Evolutionary conservation across 495 filamentous ascomycete species (phyloP), one percentile per base, ranked within the genome.

Genomic region (Aspergillus nanangensis): DNA sequence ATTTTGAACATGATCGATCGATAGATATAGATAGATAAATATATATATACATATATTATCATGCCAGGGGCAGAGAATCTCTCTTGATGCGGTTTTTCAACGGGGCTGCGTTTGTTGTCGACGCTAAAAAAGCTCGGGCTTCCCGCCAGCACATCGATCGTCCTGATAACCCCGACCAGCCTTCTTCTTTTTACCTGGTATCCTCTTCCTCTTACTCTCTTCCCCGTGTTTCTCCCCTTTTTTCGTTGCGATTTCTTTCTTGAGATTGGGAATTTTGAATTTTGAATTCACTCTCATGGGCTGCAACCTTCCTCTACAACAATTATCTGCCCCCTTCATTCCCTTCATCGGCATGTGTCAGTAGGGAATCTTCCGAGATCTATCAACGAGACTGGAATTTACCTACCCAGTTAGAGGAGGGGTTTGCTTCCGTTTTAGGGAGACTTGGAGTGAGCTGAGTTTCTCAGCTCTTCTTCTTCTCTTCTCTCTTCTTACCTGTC

Each of bases 391-490:
- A 15, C 25, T 27, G 17, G 31, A 44, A n/a, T n/a, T 39, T 29
- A 23, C 14, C n/a, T 31, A 21, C 9, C 24, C n/a, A n/a, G n/a
- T n/a, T n/a, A n/a, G n/a, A n/a, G n/a, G n/a, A n/a, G n/a, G n/a
- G n/a, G n/a, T n/a, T n/a, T n/a, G n/a, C n/a, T n/a, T n/a, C n/a
- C n/a, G n/a, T n/a, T n/a, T n/a, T n/a, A n/a, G n/a, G n/a, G n/a
- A n/a, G n/a, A n/a, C n/a, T n/a, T n/a, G n/a, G n/a, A n/a, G n/a
- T n/a, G n/a, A n/a, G n/a, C n/a, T n/a, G n/a, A n/a, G n/a, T n/a
- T n/a, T n/a, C n/a, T n/a, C n/a, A n/a, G n/a, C n/a, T n/a, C n/a
- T 48, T 33, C 50, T 58, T 41, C 46, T 53, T 52, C 48, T 51
- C 14, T 24, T 38, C 18, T 25, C 19, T 41, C 29, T 21, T 33